Evolutionary conservation across 2,329 filamentous ascomycete species (phyloP).

Genomic region (Claviceps africana): DNA sequence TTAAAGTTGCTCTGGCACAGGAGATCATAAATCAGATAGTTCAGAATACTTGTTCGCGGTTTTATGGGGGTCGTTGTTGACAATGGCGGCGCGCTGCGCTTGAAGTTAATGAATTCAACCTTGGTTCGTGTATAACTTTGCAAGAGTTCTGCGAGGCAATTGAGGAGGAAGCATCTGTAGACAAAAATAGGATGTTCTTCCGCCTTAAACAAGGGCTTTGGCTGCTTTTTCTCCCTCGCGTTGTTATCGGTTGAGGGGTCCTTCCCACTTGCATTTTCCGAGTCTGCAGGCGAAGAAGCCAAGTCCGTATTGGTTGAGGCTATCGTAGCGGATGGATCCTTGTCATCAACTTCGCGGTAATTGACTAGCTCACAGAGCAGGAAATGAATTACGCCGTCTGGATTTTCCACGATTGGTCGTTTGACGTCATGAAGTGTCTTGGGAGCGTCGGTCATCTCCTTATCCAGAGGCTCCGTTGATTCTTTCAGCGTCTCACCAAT

Average conservation of each 20-base stretch:
- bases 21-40: constrained; percentile 79
- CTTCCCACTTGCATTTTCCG: constrained; percentile 17
- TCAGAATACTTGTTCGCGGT: constrained; percentile 79
- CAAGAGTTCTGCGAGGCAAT: constrained; percentile 80
- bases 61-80: constrained; percentile 82
- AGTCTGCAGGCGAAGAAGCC: constrained; percentile 16
- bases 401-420: constrained; percentile 74
- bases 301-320: constrained; percentile 28
- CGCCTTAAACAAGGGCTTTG: constrained; percentile 70
- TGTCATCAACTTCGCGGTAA: constrained; percentile 86
- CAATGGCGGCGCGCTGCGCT: constrained; percentile 73
- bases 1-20: constrained; percentile 46
- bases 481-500: constrained; percentile 36
- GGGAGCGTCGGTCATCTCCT: constrained; percentile 47
- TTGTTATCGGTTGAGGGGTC: constrained; percentile 21
- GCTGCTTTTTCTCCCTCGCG: constrained; percentile 45
- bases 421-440: constrained; percentile 58
- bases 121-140: constrained; percentile 90
- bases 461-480: constrained; percentile 44
- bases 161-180: constrained; percentile 87
- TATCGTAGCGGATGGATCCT: constrained; percentile 36
- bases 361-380: constrained; percentile 82
- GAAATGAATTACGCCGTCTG: constrained; percentile 91
- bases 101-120: constrained; percentile 98
- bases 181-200: constrained; percentile 94